A percentile compares a stretch with the other conserved stretches of the same genome.
These are phyloP conservation scores for Penicillium pulvis DNA, from an alignment of 495 filamentous ascomycete species.

Conservation along the genomic window DNA sequence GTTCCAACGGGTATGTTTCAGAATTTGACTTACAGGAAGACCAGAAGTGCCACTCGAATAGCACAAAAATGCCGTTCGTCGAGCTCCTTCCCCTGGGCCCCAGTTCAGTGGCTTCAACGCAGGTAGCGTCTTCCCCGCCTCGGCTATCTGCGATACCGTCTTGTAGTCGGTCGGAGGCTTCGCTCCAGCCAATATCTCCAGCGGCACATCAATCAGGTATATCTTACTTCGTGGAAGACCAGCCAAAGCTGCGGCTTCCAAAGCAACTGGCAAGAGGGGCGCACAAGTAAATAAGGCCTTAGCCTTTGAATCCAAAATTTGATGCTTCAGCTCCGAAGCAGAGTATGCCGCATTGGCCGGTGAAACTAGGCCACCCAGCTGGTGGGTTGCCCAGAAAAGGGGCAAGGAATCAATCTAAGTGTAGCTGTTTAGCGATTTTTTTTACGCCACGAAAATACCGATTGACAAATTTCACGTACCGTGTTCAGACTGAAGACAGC, in stretches of 20 bases:
- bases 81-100: constrained; percentile 72
- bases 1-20: background rate
- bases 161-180: constrained; percentile 58
- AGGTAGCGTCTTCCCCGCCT: constrained; percentile 62
- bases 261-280: constrained; percentile 68
- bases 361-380: constrained; percentile 71
- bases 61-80: constrained; percentile 80
- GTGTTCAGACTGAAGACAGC: constrained; percentile 80
- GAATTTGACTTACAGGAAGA: constrained; percentile 62
- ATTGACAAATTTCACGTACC: constrained; percentile 46
- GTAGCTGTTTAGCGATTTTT: background rate
- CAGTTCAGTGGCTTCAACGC: constrained; percentile 67
- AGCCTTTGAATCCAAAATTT: constrained; percentile 73
- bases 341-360: constrained; percentile 87
- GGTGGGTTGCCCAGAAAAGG: constrained; percentile 74
- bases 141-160: constrained; percentile 69
- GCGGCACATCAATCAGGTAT: constrained; percentile 72
- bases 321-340: constrained; percentile 72
- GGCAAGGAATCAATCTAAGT: constrained; percentile 77
- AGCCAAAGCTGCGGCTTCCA: constrained; percentile 66
- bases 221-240: constrained; percentile 72
- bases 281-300: constrained; percentile 80
- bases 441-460: background rate
- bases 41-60: constrained; percentile 91
- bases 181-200: constrained; percentile 48